These are phyloP conservation scores for Cadophora sp. DNA, from an alignment of 2,329 filamentous ascomycete species.

Conservation along the genomic window DNA sequence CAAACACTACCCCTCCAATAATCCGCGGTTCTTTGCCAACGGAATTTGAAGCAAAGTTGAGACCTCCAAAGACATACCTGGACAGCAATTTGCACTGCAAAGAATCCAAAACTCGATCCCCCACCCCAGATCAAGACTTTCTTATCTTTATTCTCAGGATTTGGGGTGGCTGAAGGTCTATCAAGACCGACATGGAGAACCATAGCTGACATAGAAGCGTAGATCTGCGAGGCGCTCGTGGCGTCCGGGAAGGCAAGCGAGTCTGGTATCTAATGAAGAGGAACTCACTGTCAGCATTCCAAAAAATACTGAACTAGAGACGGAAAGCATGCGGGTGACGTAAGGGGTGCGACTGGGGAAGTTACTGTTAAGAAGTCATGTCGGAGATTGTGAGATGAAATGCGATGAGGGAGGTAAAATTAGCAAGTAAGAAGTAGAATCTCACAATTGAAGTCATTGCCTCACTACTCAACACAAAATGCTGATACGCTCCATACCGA, in stretches of 20 bases:
- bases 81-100: not conserved
- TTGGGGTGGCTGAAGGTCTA: not conserved
- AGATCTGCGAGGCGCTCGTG: not conserved
- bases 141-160: not conserved
- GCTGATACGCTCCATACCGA: constrained; percentile 1
- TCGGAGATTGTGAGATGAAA: no score
- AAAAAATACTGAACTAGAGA: no score
- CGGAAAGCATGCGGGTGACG: no score
- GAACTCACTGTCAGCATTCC: no score
- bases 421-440: no score
- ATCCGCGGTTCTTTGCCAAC: no score
- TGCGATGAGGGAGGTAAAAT: no score
- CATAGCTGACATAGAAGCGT: constrained; percentile 1
- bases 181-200: not conserved
- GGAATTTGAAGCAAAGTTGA: no score
- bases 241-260: not conserved
- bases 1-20: no score
- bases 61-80: no score
- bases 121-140: not conserved
- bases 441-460: not conserved
- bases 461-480: not conserved
- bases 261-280: not conserved
- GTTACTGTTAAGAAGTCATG: no score
- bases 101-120: not conserved
- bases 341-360: no score